Evolutionary conservation across 345 rosid species (phyloP), one percentile per base, ranked within the genome.

Genomic region (Crucihimalaya himalaica): DNA sequence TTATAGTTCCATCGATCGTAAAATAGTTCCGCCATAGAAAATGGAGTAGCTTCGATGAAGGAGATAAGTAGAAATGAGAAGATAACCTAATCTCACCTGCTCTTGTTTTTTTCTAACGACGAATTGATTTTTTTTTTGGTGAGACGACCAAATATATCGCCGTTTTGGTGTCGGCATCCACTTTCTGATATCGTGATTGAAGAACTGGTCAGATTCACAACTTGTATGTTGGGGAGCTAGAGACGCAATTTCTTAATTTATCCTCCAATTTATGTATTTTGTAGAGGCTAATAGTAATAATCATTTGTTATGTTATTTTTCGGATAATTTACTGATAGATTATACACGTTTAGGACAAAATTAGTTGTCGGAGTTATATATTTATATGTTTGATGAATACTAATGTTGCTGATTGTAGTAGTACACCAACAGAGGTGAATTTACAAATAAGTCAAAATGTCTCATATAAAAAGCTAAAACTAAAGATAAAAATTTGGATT

Each of bases 61-160:
- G 13, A 45, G 63, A 62, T 9, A 42, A 68, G 69, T 60, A 68
- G 74, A 61, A 4, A 34, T 52, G 74, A 62, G 58, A 64, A 8
- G 80, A 39, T 77, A 63, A 71, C 80, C 76, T 70, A 77, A 77
- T 71, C 76, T 70, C 76, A 82, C 83, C 81, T 78, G 80, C 76
- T 71, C 55, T 51, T 28, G 0, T 3, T 13, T 64, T 63, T 31
- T 21, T 1, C 62, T 11, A 28, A 66, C 62, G 47, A 52, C 68
- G 68, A 31, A 20, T 53, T 40, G 35, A 59, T 4, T 13, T 34
- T 21, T 23, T 23, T n/a, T n/a, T n/a, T n/a, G n/a, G n/a, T 1
- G 45, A 29, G 68, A 75, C 68, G 78, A 65, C 66, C 21, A 6
- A 2, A 16, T 14, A 13, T 20, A 8, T 39, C 39, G 62, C 39